Evolutionary conservation across 2,329 filamentous ascomycete species (phyloP), one percentile per base, ranked within the genome.

Genomic region (Orbilia oligospora): DNA sequence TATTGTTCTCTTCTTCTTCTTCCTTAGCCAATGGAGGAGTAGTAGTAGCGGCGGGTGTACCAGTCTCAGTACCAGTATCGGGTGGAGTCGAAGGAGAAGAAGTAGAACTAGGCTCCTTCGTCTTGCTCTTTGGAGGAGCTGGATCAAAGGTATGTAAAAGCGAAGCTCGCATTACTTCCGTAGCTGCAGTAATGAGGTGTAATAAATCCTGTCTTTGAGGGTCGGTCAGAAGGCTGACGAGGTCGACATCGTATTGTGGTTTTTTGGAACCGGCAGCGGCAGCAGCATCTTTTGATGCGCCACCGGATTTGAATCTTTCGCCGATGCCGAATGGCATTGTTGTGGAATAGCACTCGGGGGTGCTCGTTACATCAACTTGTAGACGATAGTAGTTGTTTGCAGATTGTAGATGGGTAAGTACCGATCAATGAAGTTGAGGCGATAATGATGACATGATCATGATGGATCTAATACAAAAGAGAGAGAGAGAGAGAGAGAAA

Each of bases 221-320:
- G n/a, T 51, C 18, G 1, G 81, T 80, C 22, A 82, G 81, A 9
- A 81, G 76, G 2, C 79, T 80, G 67, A 81, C 75, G n/a, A 81
- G 80, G 56, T 81, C 80, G 30, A 76, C 55, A 41, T 76, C 71
- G 22, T 67, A 61, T n/a, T 72, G 75, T 16, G 66, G 41, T 36
- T 71, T 71, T 20, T 44, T 36, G 5, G 44, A 2, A 30, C 27
- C 27, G 24, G 20, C 24, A 8, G 66, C n/a, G 20, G 38, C 22
- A 36, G 48, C 16, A 22, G 38, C n/a, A 58, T 63, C 53, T 8
- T 58, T 58, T 3, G 53, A 38, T 3, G 30, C 24, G 44, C 44
- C 16, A 16, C 14, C n/a, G 44, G 44, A 18, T 22, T 77, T 66
- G 41, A 53, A 38, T 24, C 55, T 68, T 56, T 72, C 68, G 63